Percentiles rank a stretch among this genome's conserved stretches.
Evolutionary conservation across 345 rosid species (phyloP).

Genomic region (Citrus mangshanensis): DNA sequence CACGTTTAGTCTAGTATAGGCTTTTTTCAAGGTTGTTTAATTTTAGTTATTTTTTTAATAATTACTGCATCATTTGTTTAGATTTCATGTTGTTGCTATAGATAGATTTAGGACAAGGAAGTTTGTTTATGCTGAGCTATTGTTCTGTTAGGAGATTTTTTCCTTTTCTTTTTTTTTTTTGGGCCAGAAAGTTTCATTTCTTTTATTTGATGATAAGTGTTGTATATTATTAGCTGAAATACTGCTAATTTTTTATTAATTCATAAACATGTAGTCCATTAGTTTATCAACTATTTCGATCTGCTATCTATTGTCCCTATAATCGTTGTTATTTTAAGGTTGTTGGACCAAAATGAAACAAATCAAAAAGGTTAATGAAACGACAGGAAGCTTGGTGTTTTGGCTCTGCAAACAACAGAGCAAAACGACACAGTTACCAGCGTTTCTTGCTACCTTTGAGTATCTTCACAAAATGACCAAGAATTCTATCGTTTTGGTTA

Average conservation of each 20-base stretch:
- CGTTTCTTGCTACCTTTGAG: too few relatives aligned
- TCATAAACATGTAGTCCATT: not conserved
- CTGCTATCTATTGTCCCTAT: not conserved
- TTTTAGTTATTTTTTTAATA: not conserved
- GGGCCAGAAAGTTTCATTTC: too few relatives aligned
- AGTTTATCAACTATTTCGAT: not conserved
- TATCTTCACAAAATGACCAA: too few relatives aligned
- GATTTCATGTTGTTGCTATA: not conserved
- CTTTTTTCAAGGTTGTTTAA: not conserved
- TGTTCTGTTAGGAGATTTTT: too few relatives aligned
- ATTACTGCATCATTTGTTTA: not conserved
- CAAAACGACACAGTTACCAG: too few relatives aligned
- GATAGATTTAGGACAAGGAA: not conserved
- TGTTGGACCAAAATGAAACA: too few relatives aligned
- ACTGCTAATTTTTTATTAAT: not conserved
- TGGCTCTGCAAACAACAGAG: too few relatives aligned
- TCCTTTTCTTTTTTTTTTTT: too few relatives aligned
- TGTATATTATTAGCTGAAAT: not conserved
- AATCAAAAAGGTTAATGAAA: too few relatives aligned
- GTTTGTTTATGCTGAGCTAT: not conserved
- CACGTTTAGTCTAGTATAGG: not conserved
- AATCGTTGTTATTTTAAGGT: not conserved
- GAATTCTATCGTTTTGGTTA: too few relatives aligned
- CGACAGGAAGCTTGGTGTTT: too few relatives aligned
- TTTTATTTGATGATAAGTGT: too few relatives aligned